Conservation (phyloP, 1,284 basidiomycete species). For the Chalciporus sp. region DNA sequence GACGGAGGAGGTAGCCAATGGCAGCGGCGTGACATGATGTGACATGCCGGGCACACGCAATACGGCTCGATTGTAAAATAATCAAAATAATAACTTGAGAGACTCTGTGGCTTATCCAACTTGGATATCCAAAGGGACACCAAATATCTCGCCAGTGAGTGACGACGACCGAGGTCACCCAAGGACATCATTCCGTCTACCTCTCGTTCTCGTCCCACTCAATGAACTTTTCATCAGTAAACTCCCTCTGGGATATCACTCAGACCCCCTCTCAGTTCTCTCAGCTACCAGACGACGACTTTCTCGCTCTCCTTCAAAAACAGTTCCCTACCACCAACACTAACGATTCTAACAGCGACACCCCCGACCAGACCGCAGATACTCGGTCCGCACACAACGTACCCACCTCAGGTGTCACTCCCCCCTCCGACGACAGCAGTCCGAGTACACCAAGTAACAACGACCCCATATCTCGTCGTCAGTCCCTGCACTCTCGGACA, state of each 20-base stretch:
- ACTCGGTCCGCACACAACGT: conserved; percentile 53
- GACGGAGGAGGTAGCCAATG: no score
- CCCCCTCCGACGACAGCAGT: conserved; percentile 69
- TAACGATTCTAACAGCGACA: conserved; percentile 13
- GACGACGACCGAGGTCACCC: background rate
- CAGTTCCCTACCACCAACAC: conserved; percentile 53
- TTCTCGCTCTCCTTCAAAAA: conserved; percentile 74
- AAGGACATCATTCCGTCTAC: no score
- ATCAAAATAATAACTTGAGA: background rate
- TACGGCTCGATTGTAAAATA: background rate
- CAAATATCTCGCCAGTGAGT: background rate
- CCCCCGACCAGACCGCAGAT: conserved; percentile 40
- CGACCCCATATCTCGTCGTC: conserved; percentile 28
- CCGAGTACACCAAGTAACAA: conserved; percentile 66
- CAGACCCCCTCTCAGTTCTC: conserved; percentile 58
- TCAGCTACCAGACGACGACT: conserved; percentile 74
- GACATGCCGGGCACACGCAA: background rate
- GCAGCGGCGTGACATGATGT: background rate
- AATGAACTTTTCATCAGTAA: conserved; percentile 32
- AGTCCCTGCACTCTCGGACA: conserved; percentile 36
- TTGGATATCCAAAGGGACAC: no score
- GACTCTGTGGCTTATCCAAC: no score
- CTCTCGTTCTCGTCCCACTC: conserved; percentile 1
- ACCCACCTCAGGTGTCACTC: conserved; percentile 45
- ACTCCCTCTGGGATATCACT: conserved; percentile 68